These are phyloP conservation scores for Blastomyces parvus DNA, from an alignment of 2,329 filamentous ascomycete genomes.

Conservation along the genomic window DNA sequence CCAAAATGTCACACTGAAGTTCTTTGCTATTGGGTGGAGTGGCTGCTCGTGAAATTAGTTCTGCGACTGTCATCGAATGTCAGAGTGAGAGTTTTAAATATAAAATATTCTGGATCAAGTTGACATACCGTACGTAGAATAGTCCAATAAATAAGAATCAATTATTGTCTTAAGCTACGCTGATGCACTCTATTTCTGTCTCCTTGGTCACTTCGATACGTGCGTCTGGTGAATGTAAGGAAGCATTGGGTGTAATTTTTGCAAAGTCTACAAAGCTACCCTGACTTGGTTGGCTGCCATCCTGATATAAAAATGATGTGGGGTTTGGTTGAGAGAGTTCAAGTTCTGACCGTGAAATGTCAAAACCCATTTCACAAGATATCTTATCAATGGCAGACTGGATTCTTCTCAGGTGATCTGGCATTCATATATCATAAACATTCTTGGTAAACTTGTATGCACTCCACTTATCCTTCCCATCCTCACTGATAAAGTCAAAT, in stretches of 20 bases:
- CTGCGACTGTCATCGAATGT: conserved; percentile 15
- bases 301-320: background rate
- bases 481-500: conserved; percentile 26
- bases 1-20: background rate
- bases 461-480: conserved; percentile 31
- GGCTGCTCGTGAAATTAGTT: conserved; percentile 4
- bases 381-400: conserved; percentile 29
- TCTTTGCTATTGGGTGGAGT: background rate
- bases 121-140: background rate
- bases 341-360: conserved; percentile 14
- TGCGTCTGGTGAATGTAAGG: conserved; percentile 9
- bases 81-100: conserved; percentile 20
- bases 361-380: conserved; percentile 11
- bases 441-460: conserved; percentile 31
- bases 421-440: conserved; percentile 32
- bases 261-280: conserved; percentile 9
- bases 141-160: background rate
- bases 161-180: background rate
- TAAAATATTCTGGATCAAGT: conserved; percentile 11
- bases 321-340: conserved; percentile 5
- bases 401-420: conserved; percentile 29
- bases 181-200: conserved; percentile 7
- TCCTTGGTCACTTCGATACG: conserved; percentile 8
- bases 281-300: conserved; percentile 5
- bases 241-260: conserved; percentile 10